A percentile compares a stretch with the other conserved stretches of the same genome.
Evolutionary conservation across 106 monocot species (phyloP).

Genomic region (Vanilla planifolia): DNA sequence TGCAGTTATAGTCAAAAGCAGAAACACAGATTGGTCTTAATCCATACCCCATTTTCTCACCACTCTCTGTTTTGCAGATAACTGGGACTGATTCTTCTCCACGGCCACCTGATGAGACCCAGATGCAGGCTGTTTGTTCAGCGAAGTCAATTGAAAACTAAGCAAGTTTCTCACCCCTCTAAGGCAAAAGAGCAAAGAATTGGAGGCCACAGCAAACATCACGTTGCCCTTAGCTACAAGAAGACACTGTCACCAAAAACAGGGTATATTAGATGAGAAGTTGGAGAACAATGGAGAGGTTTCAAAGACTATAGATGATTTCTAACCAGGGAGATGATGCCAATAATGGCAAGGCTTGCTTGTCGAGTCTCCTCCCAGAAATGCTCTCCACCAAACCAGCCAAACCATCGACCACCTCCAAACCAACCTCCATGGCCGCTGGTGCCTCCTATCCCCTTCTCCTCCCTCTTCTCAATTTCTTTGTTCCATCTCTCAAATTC

Average conservation of each 20-base stretch:
- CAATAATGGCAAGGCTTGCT: constrained; percentile 43
- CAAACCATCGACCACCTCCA: constrained; percentile 74
- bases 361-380: constrained; percentile 84
- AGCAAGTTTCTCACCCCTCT: constrained; percentile 44
- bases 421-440: constrained; percentile 65
- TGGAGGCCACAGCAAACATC: constrained; percentile 65
- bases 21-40: no score
- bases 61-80: constrained; percentile 72
- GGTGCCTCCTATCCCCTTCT: constrained; percentile 36
- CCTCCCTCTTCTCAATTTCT: constrained; percentile 69
- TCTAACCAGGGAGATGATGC: constrained; percentile 55
- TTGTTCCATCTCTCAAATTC: constrained; percentile 89
- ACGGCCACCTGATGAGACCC: constrained; percentile 1
- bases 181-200: constrained; percentile 52
- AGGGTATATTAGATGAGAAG: neutral
- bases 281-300: neutral
- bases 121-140: constrained; percentile 1
- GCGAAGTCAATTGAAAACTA: constrained; percentile 17
- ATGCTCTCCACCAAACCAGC: constrained; percentile 55
- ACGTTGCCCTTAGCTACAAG: constrained; percentile 61
- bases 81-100: constrained; percentile 5
- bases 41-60: constrained; percentile 68
- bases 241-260: constrained; percentile 45
- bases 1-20: no score
- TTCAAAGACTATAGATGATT: neutral